Conservation (phyloP, 2,329 filamentous ascomycete species). For the Venturia pyrina region DNA sequence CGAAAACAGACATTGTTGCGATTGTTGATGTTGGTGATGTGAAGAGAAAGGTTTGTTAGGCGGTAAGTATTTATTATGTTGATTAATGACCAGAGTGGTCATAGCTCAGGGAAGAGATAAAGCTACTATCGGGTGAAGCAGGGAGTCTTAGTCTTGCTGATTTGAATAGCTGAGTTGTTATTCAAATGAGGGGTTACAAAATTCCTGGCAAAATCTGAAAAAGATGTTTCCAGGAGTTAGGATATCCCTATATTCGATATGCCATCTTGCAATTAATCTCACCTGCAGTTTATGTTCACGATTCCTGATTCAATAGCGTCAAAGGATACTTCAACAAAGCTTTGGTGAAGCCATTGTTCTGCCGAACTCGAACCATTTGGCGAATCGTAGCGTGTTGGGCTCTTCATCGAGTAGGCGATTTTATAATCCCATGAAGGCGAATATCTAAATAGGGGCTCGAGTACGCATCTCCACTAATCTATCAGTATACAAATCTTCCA, state of each 20-base stretch:
- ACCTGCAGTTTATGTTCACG: not conserved
- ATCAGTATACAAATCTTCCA: not conserved
- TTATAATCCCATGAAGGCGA: not conserved
- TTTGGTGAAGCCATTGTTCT: not conserved
- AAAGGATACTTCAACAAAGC: not conserved
- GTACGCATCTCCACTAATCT: not conserved
- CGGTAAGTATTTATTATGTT: not conserved
- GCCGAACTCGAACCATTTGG: not conserved
- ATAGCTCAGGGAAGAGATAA: not conserved
- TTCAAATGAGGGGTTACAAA: not conserved
- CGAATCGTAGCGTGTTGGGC: not conserved
- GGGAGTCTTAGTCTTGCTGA: not conserved
- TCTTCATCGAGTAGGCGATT: not conserved
- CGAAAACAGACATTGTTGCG: not conserved
- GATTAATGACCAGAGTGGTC: not conserved
- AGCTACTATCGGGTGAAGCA: not conserved
- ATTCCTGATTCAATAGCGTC: not conserved
- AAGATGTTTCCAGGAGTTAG: not conserved
- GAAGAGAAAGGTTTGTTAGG: not conserved
- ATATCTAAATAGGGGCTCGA: not conserved
- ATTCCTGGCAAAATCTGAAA: not conserved
- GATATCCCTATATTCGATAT: not conserved
- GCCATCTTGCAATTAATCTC: not conserved
- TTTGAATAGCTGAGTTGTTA: not conserved
- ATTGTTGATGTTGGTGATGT: not conserved